These are phyloP conservation scores for Uronychia setigera DNA, from an alignment of 73 alveolate genomes.

Conservation along the genomic window DNA sequence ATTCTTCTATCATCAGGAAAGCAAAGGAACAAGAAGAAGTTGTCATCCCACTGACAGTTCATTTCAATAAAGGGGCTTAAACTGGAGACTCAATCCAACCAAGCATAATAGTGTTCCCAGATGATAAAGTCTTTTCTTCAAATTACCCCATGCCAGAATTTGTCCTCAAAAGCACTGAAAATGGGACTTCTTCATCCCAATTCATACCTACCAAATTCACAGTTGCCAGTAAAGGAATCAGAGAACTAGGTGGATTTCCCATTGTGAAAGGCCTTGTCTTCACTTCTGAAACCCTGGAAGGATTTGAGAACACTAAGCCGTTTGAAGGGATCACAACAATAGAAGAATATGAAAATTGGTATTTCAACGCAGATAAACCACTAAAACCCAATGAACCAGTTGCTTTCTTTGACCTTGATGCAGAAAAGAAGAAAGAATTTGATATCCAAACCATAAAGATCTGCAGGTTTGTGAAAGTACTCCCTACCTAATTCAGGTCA, in stretches of 20 bases:
- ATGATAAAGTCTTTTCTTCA: slow-evolving; percentile 27
- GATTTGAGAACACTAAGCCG: slow-evolving; percentile 13
- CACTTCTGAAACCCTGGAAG: slow-evolving; percentile 37
- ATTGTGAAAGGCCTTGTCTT: slow-evolving; percentile 43
- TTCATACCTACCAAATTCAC: slow-evolving; percentile 27
- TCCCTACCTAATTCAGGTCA: slow-evolving; percentile 50
- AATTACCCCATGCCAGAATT: slow-evolving; percentile 56
- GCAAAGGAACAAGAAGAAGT: neutral
- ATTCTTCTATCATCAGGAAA: neutral
- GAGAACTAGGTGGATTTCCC: slow-evolving; percentile 50
- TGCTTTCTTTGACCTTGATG: slow-evolving; percentile 43
- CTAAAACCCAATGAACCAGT: slow-evolving; percentile 40
- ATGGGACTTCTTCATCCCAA: neutral
- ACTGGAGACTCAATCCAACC: slow-evolving; percentile 23
- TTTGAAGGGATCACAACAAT: slow-evolving; percentile 6
- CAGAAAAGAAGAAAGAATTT: slow-evolving; percentile 18
- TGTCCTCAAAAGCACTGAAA: slow-evolving; percentile 15
- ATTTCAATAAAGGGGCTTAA: slow-evolving; percentile 29
- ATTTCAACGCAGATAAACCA: slow-evolving; percentile 7
- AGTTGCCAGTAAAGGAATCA: slow-evolving; percentile 27
- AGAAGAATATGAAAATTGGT: slow-evolving; percentile 33
- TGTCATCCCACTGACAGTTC: slow-evolving; percentile 35
- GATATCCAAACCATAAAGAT: neutral
- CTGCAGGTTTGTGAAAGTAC: slow-evolving; percentile 19
- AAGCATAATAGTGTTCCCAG: slow-evolving; percentile 26